Conservation (phyloP, 768 basidiomycete genomes). For the Pleurotus djamor region DNA sequence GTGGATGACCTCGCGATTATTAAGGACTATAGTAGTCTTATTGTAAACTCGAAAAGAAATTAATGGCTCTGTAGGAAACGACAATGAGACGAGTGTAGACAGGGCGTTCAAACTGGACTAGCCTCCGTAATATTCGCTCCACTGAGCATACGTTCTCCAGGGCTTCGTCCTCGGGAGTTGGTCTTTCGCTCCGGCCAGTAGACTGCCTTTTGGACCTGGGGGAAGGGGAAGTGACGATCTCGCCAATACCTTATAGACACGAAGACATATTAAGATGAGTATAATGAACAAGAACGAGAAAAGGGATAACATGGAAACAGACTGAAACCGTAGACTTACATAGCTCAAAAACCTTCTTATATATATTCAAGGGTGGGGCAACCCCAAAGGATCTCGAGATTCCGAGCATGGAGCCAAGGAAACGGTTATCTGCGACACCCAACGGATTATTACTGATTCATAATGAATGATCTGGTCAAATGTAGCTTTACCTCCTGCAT, state of each 20-base stretch:
- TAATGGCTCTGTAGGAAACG: constrained; percentile 32
- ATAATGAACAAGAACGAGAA: background rate
- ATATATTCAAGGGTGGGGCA: background rate
- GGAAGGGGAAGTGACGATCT: background rate
- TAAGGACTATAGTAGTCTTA: constrained; percentile 45
- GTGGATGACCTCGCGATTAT: constrained; percentile 37
- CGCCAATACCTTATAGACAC: background rate
- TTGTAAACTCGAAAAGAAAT: constrained; percentile 47
- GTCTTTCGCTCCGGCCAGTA: background rate
- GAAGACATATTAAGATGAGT: background rate
- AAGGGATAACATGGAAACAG: background rate
- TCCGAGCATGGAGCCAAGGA: background rate
- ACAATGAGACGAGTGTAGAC: background rate
- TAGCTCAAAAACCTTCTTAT: background rate
- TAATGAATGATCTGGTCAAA: background rate
- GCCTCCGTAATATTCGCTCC: background rate
- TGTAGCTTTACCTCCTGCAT: background rate
- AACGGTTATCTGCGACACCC: background rate
- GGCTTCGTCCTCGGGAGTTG: background rate
- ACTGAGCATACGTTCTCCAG: background rate
- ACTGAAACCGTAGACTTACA: background rate
- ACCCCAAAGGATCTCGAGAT: background rate
- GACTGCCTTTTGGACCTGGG: background rate
- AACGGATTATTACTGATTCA: background rate
- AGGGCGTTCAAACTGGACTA: background rate